Conservation (phyloP, 768 basidiomycete genomes). For the Phylloporus sp. region DNA sequence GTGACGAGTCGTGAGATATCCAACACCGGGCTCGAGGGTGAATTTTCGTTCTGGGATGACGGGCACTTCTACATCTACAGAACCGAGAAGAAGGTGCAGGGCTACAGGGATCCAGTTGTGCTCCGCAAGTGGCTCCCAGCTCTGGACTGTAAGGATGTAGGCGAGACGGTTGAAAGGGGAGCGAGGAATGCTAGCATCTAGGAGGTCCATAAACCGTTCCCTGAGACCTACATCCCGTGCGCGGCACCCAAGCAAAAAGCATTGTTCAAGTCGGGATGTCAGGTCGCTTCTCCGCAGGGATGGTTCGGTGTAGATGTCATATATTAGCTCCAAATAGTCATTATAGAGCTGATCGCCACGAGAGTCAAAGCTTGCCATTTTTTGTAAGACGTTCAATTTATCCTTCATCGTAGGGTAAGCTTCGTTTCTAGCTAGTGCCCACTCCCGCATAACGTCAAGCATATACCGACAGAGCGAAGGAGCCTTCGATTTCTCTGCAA, state of each 20-base stretch:
- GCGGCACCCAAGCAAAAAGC: conserved; percentile 89
- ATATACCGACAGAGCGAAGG: conserved; percentile 74
- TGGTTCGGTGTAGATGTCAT: conserved; percentile 91
- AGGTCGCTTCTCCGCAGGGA: conserved; percentile 85
- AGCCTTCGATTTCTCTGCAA: conserved; percentile 90
- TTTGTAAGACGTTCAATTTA: conserved; percentile 83
- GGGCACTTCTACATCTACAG: conserved; percentile 44
- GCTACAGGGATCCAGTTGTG: conserved; percentile 94
- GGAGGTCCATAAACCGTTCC: conserved; percentile 81
- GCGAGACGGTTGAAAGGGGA: conserved; percentile 77
- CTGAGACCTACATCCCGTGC: conserved; percentile 76
- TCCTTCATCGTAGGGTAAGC: conserved; percentile 92
- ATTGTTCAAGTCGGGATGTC: conserved; percentile 87
- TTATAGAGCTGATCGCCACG: conserved; percentile 77
- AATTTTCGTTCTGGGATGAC: conserved; percentile 43
- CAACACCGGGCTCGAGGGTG: conserved; percentile 27
- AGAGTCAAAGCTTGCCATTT: conserved; percentile 81
- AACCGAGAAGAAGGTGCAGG: conserved; percentile 82
- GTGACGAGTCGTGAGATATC: conserved; percentile 42
- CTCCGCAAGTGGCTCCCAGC: conserved; percentile 90
- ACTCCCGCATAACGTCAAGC: conserved; percentile 80
- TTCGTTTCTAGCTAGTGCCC: conserved; percentile 86
- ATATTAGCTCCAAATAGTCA: conserved; percentile 83
- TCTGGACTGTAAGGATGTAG: conserved; percentile 90
- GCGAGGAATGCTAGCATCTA: conserved; percentile 85